Base-by-base conservation (phyloP, 805 yeast species). In the Saccharomycopsis lassenensis region DNA sequence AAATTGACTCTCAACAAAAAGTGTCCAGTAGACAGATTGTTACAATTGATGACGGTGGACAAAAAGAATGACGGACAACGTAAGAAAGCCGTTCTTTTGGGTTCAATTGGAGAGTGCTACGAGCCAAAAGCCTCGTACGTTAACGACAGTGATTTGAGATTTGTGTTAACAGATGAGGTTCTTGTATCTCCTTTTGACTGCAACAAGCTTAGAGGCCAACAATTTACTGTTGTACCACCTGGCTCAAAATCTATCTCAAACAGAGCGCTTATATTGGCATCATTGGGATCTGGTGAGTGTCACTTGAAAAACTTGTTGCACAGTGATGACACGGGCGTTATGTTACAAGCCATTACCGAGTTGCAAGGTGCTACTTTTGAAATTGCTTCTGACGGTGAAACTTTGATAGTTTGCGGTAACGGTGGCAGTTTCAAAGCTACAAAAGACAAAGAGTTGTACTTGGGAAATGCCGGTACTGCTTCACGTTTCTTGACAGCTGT, bases 381-480 rank as follows among this genome's bases (percentile, higher is more conserved):
- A 19, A 27, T 41, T 7, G 68, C 69, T 35, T 56, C 77, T 4
- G 77, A 81, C 51, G 97, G 96, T 41, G 89, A 82, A 52, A 87
- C 94, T 23, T 74, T 84, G 24, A 77, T 89, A 31, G 73, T 89
- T 21, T 72, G 74, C 34, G 87, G 89, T 36, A 87, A 87, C 45
- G 91, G 91, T 41, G 96, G 96, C 39, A 63, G 67, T 11, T 61
- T 74, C 21, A 57, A 84, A 44, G 50, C 63, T 21, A 78, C 93
- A 3, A 69, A 77, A 33, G 59, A 62, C 12, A 73, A 76, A 35
- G 80, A 76, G 44, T 63, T 91, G 39, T 91, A 85, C 58, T 67
- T 91, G 44, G 98, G 98, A 40, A 91, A 91, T 53, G 97, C 98
- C 1, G 98, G 98, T 47, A 91, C 98, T 29, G 97, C 98, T 3